Evolutionary conservation across 768 basidiomycete species (phyloP), one percentile per base, ranked within the genome.

Genomic region (Auricularia auricula-judae): DNA sequence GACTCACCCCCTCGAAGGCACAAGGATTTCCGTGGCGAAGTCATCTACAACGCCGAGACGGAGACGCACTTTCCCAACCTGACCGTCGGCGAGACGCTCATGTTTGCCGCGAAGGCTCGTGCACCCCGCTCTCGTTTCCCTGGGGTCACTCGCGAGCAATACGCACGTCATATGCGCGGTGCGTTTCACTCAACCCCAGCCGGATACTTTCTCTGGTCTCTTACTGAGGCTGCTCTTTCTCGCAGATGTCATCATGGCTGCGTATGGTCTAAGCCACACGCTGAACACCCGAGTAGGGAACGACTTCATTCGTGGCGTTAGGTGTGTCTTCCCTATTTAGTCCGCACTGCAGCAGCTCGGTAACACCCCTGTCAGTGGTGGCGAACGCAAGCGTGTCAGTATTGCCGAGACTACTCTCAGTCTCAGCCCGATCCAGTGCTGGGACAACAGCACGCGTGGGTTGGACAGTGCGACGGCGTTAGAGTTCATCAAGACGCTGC

Each of bases 191-290:
- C 47, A 51, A 18, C 47, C 21, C 21, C 18, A 21, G 18, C 18
- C 47, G 18, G 18, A 8, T 51, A 18, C 14, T 51, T 8, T 12
- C 2, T 29, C 29, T 29, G 29, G 29, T 29, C 29, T 29, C 29
- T 29, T 29, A 29, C 14, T 21, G 47, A 8, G 11, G 47, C 14
- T 21, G 47, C 47, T 16, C 18, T 18, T 18, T 10, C 11, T 44
- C 43, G 43, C 78, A 0, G 84, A 88, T 60, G 75, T 87, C 2
- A 73, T 86, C 23, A 77, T 80, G 70, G 84, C 85, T 0, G 80
- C 91, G 36, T 91, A 93, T 68, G 92, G 93, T 12, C 80, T 96
- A 67, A 76, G 78, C 3, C 89, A 91, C 70, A 86, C 82, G 2
- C 80, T 81, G 70, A 80, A 86, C 64, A 93, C 91, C 0, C 62